Evolutionary conservation across 1,284 basidiomycete genomes (phyloP).

Genomic region (Naganishia cerealis): DNA sequence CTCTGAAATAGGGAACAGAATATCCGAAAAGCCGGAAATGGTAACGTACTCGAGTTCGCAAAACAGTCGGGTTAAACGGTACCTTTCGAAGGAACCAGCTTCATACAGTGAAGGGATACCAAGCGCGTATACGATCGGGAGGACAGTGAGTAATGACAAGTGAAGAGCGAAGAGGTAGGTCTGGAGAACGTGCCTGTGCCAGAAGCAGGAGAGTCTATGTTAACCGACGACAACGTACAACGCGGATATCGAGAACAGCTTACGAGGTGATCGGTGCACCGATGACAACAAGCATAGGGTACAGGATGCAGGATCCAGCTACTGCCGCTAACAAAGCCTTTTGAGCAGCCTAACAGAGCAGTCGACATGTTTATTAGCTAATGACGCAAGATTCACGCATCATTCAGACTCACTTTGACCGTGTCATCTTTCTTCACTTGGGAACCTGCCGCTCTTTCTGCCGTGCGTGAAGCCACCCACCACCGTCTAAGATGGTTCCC

Average conservation of each 20-base stretch:
- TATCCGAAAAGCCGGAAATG: neutral
- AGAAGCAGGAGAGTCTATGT: conserved; percentile 55
- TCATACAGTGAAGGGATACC: conserved; percentile 61
- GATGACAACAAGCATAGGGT: conserved; percentile 64
- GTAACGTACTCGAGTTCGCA: conserved; percentile 70
- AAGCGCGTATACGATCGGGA: conserved; percentile 69
- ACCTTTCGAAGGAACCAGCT: conserved; percentile 45
- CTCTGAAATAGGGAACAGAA: too few relatives aligned
- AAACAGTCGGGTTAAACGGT: conserved; percentile 70
- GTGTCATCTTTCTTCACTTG: neutral
- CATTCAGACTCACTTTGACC: conserved; percentile 48
- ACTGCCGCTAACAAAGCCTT: conserved; percentile 63
- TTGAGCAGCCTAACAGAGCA: conserved; percentile 24
- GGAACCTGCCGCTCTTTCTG: conserved; percentile 15
- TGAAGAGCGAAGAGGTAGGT: conserved; percentile 71
- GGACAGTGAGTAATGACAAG: conserved; percentile 66
- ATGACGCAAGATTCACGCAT: conserved; percentile 35
- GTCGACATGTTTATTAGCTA: conserved; percentile 51
- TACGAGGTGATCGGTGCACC: conserved; percentile 71
- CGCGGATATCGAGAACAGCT: conserved; percentile 39
- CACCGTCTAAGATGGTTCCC: conserved; percentile 65
- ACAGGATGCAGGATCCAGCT: conserved; percentile 58
- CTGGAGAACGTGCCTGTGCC: conserved; percentile 42
- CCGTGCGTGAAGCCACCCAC: conserved; percentile 47
- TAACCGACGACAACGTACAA: conserved; percentile 21